phyloP scores from a whole-genome alignment of 306 rosid genomes.

The Dalbergia cultrata region DNA sequence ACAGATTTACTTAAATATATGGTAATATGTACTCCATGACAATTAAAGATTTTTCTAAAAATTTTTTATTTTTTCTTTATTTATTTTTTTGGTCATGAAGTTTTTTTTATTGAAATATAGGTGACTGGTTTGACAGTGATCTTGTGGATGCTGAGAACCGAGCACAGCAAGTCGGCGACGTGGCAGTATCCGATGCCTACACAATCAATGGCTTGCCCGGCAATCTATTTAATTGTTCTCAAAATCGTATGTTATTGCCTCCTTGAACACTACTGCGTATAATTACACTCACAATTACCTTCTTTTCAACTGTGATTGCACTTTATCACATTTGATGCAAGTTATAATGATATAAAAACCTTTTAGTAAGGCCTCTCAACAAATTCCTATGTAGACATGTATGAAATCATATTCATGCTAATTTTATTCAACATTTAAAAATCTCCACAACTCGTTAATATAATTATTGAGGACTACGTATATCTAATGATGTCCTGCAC shows the following conservation, averaged over 20 bases:
- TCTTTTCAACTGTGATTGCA: background rate
- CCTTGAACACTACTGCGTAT: background rate
- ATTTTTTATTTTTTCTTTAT: background rate
- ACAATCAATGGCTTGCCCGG: slow-evolving; percentile 72
- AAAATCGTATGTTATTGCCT: slow-evolving; percentile 25
- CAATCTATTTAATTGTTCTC: slow-evolving; percentile 60
- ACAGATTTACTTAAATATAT: no score
- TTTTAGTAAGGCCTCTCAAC: no score
- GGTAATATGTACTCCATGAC: no score
- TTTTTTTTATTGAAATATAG: slow-evolving; percentile 33
- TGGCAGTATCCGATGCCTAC: slow-evolving; percentile 55
- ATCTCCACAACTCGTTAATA: no score
- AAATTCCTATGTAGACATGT: no score
- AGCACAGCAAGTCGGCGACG: slow-evolving; percentile 43
- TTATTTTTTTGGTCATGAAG: background rate
- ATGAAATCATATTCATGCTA: no score
- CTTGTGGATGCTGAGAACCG: slow-evolving; percentile 54
- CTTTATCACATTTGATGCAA: no score
- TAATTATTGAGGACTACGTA: background rate
- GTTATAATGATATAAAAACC: no score
- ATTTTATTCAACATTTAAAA: no score
- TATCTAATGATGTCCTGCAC: background rate
- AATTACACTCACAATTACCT: background rate
- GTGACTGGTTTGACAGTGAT: slow-evolving; percentile 69
- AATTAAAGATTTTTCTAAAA: no score